Evolutionary conservation across 441 rosid genomes (phyloP), one percentile per base, ranked within the genome.

Genomic region (Jatropha podagrica): DNA sequence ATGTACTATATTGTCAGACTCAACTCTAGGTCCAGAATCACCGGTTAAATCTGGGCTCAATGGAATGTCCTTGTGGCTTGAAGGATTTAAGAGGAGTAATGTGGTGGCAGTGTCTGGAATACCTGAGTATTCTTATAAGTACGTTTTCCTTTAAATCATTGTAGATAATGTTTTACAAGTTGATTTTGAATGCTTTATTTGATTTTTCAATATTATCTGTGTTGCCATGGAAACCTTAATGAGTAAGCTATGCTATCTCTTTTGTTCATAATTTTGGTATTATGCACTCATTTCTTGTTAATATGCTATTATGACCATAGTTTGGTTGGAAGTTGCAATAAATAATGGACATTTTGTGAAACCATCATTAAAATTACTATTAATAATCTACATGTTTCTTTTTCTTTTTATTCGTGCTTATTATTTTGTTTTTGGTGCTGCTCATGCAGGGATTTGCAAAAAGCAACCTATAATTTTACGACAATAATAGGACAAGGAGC

Each of bases 401-500:
- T 23, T 23, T 23, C 23, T 23, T 38, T 1, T n/a, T 6, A 5
- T 66, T 58, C 40, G 15, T 27, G 67, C 15, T 69, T 62, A 52
- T 58, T 60, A 70, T 70, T 68, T 51, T 70, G 46, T 56, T 71
- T 40, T 20, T 77, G 72, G 60, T 78, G 52, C 76, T 77, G 73
- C 48, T 72, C 54, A 18, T 82, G 62, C 89, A 96, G 99, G 92
- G 99, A 96, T 87, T 87, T 96, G 85, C 98, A 92, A 78, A 94
- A 91, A 64, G 98, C 97, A 76, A 96, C 99, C 18, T 81, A 71
- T 79, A 96, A 94, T 84, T 96, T 96, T 72, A 96, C 98, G 2
- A 90, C 98, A 52, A 74, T 92, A 73, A 87, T 94, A 67, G 99
- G 99, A 56, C 94, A 91, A 87, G 98, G 99, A 75, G 97, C 99